Base-by-base conservation (phyloP, 768 basidiomycete species). In the Rhizopogon salebrosus region DNA sequence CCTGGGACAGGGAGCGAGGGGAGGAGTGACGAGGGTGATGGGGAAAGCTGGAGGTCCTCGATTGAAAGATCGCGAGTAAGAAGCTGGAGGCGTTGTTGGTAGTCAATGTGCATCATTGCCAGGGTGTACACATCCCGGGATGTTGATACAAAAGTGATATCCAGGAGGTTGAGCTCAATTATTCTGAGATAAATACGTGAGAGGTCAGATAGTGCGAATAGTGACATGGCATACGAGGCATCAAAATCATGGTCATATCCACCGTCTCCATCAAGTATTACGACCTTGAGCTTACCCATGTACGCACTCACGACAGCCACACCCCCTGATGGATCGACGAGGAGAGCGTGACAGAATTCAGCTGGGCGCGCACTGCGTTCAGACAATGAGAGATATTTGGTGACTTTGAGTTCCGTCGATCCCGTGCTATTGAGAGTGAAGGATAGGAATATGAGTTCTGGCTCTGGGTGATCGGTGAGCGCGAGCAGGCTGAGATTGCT, bases 391-490 rank as follows among this genome's bases (percentile, higher is more conserved):
- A 87, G 61, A 31, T 74, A 70, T 45, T 77, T 77, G 18, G 70
- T 76, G 11, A 67, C 61, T 2, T 58, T 63, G 14, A 89, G 66
- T 7, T 52, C 49, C 23, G 48, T 57, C 29, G 64, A 64, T 18
- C 70, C 71, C 38, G 54, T 62, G 11, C 66, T 61, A 31, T 72
- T 63, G 35, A 74, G 70, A 3, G 65, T 64, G 61, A 83, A 87
- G 3, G 71, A 63, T 37, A 92, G 71, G 57, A 90, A 74, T 34
- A 91, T 66, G 11, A 92, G 74, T 54, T 84, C 82, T 8, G 89
- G 86, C 31, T 87, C 80, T 1, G 89, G 89, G 59, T 90, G 88
- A 54, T 87, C 87, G 0, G 86, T 78, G 62, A 92, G 75, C 29
- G 89, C 75, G 20, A 89, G 64, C 13, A 92, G 26, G 75, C 75